Conservation (phyloP, 208 protist species). For the Crithidia acanthocephali region DNA sequence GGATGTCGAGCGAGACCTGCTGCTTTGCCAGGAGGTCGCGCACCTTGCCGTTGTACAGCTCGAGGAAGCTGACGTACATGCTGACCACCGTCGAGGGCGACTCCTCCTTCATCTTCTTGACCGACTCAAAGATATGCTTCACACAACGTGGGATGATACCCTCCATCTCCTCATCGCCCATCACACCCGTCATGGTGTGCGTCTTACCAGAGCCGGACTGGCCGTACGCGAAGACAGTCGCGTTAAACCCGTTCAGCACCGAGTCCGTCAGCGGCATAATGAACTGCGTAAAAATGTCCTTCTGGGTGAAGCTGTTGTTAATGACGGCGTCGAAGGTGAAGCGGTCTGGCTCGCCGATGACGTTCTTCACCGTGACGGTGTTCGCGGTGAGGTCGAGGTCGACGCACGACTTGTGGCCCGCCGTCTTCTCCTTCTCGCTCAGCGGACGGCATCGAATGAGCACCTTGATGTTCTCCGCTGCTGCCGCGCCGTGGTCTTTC, state of each 20-base stretch:
- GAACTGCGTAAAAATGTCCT: constrained; percentile 89
- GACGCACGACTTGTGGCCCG: constrained; percentile 80
- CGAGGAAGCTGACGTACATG: constrained; percentile 86
- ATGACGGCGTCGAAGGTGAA: constrained; percentile 93
- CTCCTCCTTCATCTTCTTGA: constrained; percentile 51
- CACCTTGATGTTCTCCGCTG: constrained; percentile 91
- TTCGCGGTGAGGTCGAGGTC: constrained; percentile 76
- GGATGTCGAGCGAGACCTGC: constrained; percentile 83
- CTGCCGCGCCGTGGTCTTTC: constrained; percentile 46
- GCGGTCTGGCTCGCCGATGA: constrained; percentile 68
- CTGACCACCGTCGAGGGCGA: constrained; percentile 50
- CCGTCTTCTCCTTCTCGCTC: constrained; percentile 76
- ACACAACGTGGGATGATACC: constrained; percentile 86
- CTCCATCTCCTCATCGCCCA: constrained; percentile 61
- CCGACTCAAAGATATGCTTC: constrained; percentile 75
- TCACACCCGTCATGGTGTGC: constrained; percentile 91
- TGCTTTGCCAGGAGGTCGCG: constrained; percentile 87
- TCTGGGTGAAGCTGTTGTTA: constrained; percentile 89
- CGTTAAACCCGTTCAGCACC: constrained; percentile 91
- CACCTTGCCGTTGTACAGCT: constrained; percentile 92
- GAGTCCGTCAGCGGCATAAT: constrained; percentile 87
- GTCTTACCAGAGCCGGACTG: constrained; percentile 96
- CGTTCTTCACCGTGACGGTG: constrained; percentile 67
- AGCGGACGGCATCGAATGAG: constrained; percentile 87
- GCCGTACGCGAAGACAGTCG: constrained; percentile 96